These are phyloP conservation scores for Rhodotorula kratochvilovae DNA, from an alignment of 768 basidiomycete genomes.

Conservation along the genomic window DNA sequence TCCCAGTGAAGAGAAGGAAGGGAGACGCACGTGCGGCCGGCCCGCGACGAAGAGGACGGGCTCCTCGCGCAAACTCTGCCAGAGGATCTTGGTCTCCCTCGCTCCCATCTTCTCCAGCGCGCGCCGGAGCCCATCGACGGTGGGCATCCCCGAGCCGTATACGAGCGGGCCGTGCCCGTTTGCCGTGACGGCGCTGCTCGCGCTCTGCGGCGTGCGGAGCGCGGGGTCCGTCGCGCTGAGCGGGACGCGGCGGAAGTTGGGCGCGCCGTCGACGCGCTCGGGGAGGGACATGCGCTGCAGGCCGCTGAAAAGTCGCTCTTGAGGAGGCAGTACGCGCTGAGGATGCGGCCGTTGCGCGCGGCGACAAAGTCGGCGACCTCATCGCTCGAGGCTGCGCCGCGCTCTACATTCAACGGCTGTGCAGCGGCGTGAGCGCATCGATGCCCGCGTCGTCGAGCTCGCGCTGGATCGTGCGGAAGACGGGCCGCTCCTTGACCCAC, in stretches of 20 bases:
- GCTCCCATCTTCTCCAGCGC: slow-evolving; percentile 72
- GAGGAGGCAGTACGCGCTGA: slow-evolving; percentile 86
- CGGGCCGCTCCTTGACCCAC: slow-evolving; percentile 82
- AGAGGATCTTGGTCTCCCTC: slow-evolving; percentile 68
- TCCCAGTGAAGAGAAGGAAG: background rate
- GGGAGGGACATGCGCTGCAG: slow-evolving; percentile 94
- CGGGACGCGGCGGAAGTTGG: slow-evolving; percentile 82
- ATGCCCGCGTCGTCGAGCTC: slow-evolving; percentile 75
- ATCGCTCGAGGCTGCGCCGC: slow-evolving; percentile 54
- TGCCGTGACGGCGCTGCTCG: background rate
- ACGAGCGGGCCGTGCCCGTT: slow-evolving; percentile 19
- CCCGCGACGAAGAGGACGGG: slow-evolving; percentile 74
- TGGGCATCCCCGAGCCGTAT: slow-evolving; percentile 82
- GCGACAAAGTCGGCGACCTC: slow-evolving; percentile 83
- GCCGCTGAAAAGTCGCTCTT: slow-evolving; percentile 85
- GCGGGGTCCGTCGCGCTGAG: slow-evolving; percentile 46
- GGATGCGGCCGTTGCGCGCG: slow-evolving; percentile 74
- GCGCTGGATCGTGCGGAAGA: slow-evolving; percentile 91
- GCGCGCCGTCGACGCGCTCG: slow-evolving; percentile 91
- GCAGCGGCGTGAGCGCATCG: slow-evolving; percentile 73
- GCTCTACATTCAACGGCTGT: slow-evolving; percentile 51
- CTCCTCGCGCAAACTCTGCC: slow-evolving; percentile 77
- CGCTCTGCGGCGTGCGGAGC: background rate
- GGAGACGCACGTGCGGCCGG: slow-evolving; percentile 29
- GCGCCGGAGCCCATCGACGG: slow-evolving; percentile 74